These are phyloP conservation scores for Globomyces sp. DNA, from an alignment of 371 early-diverging fungal genomes.

Conservation along the genomic window DNA sequence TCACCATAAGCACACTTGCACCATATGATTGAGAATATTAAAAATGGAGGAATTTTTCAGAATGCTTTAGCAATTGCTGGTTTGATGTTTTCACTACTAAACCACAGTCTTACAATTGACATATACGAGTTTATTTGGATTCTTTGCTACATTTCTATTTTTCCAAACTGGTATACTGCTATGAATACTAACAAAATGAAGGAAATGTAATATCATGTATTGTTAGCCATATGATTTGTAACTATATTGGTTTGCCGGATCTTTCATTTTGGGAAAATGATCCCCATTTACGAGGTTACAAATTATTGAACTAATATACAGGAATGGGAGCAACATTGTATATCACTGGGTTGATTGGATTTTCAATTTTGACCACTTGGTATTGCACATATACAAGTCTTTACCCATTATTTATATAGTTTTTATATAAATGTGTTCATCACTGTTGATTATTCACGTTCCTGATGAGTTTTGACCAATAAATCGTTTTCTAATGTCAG, in stretches of 20 bases:
- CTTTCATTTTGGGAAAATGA: too few species aligned
- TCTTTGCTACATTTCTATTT: slow-evolving; percentile 61
- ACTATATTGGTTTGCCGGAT: slow-evolving; percentile 64
- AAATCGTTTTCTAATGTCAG: too few species aligned
- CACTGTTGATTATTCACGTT: too few species aligned
- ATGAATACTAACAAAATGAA: not conserved
- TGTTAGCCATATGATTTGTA: slow-evolving; percentile 62
- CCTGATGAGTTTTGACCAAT: too few species aligned
- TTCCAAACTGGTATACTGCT: slow-evolving; percentile 43
- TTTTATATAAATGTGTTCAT: too few species aligned
- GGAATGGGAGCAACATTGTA: too few species aligned
- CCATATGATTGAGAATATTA: not conserved
- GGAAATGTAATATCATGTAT: slow-evolving; percentile 39
- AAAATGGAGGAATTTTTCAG: not conserved
- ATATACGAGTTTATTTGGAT: slow-evolving; percentile 71
- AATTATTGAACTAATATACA: too few species aligned
- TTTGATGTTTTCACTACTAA: not conserved
- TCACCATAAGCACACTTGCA: slow-evolving; percentile 8
- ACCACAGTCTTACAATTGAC: slow-evolving; percentile 51
- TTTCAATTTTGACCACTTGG: too few species aligned
- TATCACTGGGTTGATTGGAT: too few species aligned
- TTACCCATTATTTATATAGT: too few species aligned
- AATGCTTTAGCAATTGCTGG: not conserved
- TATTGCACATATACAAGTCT: too few species aligned
- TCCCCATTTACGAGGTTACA: too few species aligned